phyloP scores from a whole-genome alignment of 2,329 filamentous ascomycete species.

The Dothiorella sarmentorum region DNA sequence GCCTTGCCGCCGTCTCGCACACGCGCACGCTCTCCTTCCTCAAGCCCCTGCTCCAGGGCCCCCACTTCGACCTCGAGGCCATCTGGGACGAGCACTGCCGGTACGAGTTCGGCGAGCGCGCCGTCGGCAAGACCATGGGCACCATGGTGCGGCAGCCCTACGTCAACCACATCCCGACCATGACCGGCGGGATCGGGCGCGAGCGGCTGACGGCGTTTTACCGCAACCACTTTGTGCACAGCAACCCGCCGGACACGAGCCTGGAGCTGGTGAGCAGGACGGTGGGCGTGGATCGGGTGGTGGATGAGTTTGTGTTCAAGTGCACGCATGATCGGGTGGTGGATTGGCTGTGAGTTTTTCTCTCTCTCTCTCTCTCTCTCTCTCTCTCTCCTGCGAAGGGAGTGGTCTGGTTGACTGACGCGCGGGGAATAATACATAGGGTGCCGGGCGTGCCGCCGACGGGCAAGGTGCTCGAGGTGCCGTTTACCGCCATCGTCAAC shows the following conservation, averaged over 20 bases:
- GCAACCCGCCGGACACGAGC: slow-evolving; percentile 63
- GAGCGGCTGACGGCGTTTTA: slow-evolving; percentile 64
- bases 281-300: slow-evolving; percentile 65
- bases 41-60: slow-evolving; percentile 60
- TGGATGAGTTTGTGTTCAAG: slow-evolving; percentile 37
- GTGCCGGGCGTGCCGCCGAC: slow-evolving; percentile 36
- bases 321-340: slow-evolving; percentile 26
- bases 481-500: slow-evolving; percentile 63
- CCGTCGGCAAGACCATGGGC: slow-evolving; percentile 71
- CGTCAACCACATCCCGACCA: slow-evolving; percentile 72
- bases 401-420: not conserved
- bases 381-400: too few species aligned
- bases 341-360: slow-evolving; percentile 47
- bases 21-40: slow-evolving; percentile 64
- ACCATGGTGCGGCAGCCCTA: slow-evolving; percentile 79
- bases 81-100: slow-evolving; percentile 77
- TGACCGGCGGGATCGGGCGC: slow-evolving; percentile 67
- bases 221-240: slow-evolving; percentile 69
- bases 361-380: slow-evolving; percentile 43
- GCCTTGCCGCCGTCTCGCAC: slow-evolving; percentile 60
- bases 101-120: slow-evolving; percentile 66
- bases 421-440: not conserved
- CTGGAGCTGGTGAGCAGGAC: slow-evolving; percentile 70
- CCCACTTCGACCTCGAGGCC: slow-evolving; percentile 69
- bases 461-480: slow-evolving; percentile 44